These are phyloP conservation scores for Umbelopsis ramanniana DNA, from an alignment of 192 early-diverging fungal species.

Conservation along the genomic window DNA sequence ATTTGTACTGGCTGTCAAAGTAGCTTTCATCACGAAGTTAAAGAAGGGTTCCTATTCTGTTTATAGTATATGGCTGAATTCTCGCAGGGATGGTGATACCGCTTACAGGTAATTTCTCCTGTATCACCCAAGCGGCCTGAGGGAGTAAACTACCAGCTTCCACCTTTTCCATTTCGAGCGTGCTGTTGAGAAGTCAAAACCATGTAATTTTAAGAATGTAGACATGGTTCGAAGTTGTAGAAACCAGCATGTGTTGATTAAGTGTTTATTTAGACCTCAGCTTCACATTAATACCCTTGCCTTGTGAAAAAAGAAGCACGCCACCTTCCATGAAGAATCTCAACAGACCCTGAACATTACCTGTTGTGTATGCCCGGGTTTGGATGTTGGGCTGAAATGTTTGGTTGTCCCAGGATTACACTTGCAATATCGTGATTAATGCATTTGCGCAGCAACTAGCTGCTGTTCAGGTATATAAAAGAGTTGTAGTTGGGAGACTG, in stretches of 20 bases:
- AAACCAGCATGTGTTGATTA: background rate
- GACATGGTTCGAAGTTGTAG: background rate
- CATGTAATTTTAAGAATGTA: background rate
- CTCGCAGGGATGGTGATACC: background rate
- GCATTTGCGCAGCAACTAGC: background rate
- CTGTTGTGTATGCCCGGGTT: background rate
- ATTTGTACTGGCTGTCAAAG: background rate
- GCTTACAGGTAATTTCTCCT: conserved; percentile 5
- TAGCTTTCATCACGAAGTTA: background rate
- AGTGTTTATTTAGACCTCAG: background rate
- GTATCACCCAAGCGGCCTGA: background rate
- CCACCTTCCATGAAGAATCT: background rate
- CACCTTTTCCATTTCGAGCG: background rate
- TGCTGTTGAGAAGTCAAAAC: background rate
- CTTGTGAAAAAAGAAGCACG: background rate
- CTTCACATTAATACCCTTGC: too few relatives aligned
- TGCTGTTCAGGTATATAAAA: background rate
- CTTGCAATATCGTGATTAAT: background rate
- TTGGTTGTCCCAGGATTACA: background rate
- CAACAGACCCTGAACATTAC: background rate
- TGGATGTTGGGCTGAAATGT: background rate
- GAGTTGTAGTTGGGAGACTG: background rate
- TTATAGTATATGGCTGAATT: background rate
- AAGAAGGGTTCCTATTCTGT: background rate
- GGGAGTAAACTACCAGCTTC: background rate